Base-by-base conservation (phyloP, 257 asterid genomes). In the Solanum tarijense region DNA sequence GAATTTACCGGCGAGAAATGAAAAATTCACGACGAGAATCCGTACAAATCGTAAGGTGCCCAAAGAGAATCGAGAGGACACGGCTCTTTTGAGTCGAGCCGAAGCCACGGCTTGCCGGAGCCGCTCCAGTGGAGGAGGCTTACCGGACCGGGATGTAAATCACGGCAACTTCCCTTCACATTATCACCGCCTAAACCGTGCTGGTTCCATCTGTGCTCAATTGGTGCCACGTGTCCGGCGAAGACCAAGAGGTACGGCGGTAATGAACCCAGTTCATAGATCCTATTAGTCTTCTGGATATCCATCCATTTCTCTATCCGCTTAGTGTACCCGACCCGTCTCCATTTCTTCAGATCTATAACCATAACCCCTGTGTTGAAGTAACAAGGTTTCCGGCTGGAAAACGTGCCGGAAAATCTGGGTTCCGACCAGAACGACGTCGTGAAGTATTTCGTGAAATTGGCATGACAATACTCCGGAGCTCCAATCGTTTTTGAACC, bases 61-160 rank as follows among this genome's bases (percentile, higher is more conserved):
- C 99, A 96, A 55, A 94, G 83, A 16, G 92, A 87, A 88, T 96
- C 99, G 52, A 96, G 93, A 18, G 98, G 98, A 46, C 98, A 96
- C 58, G 96, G 95, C 86, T 91, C 89, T 92, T 87, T 90, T 3
- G 98, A 92, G 91, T 93, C 99, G 46, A 96, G 98, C 87, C 99
- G 93, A 21, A 92, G 91, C 99, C 98, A 96, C 55, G 98, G 98
- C 92, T 95, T 96, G 43, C 99, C 98, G 74, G 94, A 91, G 31
- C 99, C 98, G 90, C 98, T 95, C 99, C 99, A 96, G 91, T 96
- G 99, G 32, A 96, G 98, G n/a, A 95, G 91, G 90, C 99, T 96
- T 87, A 96, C 98, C 23, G 99, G 94, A 29, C 99, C 99, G 1
- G 97, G 90, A 39, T 96, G 99, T 35, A 96, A 95, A 85, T 96